phyloP scores from a whole-genome alignment of 73 alveolate species.

The Tetrahymena elliotti region DNA sequence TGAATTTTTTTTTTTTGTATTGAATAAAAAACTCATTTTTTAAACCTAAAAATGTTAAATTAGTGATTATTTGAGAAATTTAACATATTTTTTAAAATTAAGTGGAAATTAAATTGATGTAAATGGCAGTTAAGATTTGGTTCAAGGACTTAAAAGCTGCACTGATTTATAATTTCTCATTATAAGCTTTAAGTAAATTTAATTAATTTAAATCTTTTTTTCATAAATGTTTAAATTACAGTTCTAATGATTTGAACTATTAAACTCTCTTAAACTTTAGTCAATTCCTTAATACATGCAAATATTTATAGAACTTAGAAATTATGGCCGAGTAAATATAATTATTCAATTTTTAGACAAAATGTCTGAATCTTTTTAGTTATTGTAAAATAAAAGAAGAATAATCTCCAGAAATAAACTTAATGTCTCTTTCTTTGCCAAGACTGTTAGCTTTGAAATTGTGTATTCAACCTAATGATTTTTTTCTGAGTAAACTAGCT shows the following conservation, averaged over 20 bases:
- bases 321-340: background rate
- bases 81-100: too few relatives aligned
- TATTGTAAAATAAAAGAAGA: background rate
- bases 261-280: background rate
- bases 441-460: too few relatives aligned
- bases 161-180: too few relatives aligned
- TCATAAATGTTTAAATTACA: too few relatives aligned
- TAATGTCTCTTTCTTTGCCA: background rate
- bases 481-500: background rate
- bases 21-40: too few relatives aligned
- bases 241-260: background rate
- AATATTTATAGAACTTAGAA: background rate
- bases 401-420: background rate
- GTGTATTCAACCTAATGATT: background rate
- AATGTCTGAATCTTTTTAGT: background rate
- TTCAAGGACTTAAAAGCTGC: background rate
- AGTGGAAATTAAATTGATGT: background rate
- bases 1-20: too few relatives aligned
- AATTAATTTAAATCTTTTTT: too few relatives aligned
- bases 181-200: background rate
- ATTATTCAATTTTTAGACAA: too few relatives aligned
- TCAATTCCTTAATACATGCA: background rate
- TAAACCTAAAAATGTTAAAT: too few relatives aligned
- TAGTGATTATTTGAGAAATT: too few relatives aligned
- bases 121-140: background rate